Evolutionary conservation across 2,329 filamentous ascomycete species (phyloP).

Genomic region (Mollisiaceae sp.): DNA sequence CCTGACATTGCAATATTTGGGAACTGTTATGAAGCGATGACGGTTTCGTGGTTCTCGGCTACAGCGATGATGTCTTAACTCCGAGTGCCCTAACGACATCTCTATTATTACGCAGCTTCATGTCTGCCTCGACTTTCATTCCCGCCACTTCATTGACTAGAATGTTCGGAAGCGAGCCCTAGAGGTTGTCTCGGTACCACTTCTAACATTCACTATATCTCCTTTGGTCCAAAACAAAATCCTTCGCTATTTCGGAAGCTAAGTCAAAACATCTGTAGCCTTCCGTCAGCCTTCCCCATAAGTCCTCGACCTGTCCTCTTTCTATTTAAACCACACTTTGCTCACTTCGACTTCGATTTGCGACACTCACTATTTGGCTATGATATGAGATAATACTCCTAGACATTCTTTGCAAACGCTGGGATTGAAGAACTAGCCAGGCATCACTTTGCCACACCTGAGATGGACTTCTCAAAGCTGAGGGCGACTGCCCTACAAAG

Average conservation of each 20-base stretch:
- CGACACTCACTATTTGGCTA: not conserved
- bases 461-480: slow-evolving; percentile 76
- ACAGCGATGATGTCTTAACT: not conserved
- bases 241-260: not conserved
- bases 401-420: not conserved
- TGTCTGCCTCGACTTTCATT: slow-evolving; percentile 2
- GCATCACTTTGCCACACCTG: slow-evolving; percentile 9
- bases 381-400: not conserved
- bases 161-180: not conserved
- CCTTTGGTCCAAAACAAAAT: not conserved
- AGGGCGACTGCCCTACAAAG: slow-evolving; percentile 86
- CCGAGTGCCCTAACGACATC: not conserved
- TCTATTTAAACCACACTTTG: not conserved
- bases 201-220: not conserved
- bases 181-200: not conserved
- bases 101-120: slow-evolving; percentile 12
- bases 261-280: slow-evolving; percentile 12
- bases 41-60: not conserved
- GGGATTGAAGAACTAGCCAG: not conserved
- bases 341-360: not conserved
- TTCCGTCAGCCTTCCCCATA: slow-evolving; percentile 28
- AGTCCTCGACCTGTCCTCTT: slow-evolving; percentile 13
- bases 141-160: not conserved
- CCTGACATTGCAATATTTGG: not conserved
- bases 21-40: not conserved